Conservation (phyloP, 208 protist species). For the Leishmania guyanensis region DNA sequence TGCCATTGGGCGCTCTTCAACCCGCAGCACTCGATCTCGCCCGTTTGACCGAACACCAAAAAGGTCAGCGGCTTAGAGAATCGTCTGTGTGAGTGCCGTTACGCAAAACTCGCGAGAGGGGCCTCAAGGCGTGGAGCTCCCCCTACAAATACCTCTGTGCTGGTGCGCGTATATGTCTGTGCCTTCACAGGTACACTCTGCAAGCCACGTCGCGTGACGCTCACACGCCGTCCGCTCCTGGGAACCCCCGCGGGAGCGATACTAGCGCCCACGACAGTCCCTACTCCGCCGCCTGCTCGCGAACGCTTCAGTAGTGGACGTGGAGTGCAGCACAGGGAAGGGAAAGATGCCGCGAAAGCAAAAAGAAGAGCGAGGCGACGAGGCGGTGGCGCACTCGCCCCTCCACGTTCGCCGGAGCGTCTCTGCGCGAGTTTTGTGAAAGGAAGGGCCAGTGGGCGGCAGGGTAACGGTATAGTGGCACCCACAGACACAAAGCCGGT, state of each 20-base stretch:
- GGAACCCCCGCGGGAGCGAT: neutral
- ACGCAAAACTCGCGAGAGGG: neutral
- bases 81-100: neutral
- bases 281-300: neutral
- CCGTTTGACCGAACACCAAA: neutral
- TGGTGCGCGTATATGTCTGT: neutral
- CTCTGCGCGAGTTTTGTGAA: neutral
- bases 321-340: neutral
- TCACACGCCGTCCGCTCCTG: neutral
- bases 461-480: neutral
- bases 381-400: conserved; percentile 2
- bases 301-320: neutral
- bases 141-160: no score
- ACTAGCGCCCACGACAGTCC: neutral
- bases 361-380: neutral
- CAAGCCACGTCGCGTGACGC: neutral
- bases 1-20: neutral
- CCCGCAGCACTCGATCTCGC: neutral
- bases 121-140: neutral
- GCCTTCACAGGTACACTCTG: neutral
- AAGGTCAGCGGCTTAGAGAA: neutral
- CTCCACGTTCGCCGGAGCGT: neutral
- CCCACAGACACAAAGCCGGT: neutral
- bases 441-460: neutral
- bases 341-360: neutral